Evolutionary conservation across 2,329 filamentous ascomycete species (phyloP), one percentile per base, ranked within the genome.

Genomic region (Gremmenia infestans): DNA sequence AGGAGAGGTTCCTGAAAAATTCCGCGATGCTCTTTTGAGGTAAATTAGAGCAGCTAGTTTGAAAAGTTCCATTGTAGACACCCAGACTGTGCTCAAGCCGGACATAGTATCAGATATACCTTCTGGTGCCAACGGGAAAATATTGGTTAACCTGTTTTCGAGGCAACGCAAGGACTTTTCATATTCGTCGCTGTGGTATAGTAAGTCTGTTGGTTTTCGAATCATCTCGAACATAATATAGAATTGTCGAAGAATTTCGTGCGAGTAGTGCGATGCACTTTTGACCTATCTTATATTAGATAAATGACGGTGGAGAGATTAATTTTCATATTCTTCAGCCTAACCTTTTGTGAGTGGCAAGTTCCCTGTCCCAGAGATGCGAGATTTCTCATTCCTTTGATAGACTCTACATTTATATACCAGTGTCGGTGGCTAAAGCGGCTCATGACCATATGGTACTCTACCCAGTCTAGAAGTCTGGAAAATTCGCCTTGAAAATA

Each of bases 101-200:
- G 50, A 57, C 17, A 42, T 46, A 52, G 46, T 57, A 57, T 52
- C 43, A 53, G 56, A 54, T 59, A 51, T 57, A 43, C 48, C 54
- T 52, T 57, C 23, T 59, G 52, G 53, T 54, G 56, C 50, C 49
- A 43, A 56, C 49, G 53, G 49, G 42, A 52, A 56, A 57, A 56
- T 48, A 57, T 35, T 57, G 14, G 48, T 54, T 62, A 62, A 61
- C 35, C 43, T 62, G 36, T 58, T 63, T 58, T 63, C 60, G 54
- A 63, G 60, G 51, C 54, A 63, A 40, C 53, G 54, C 52, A 63
- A 60, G 32, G 60, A 60, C 49, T 58, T 58, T 60, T 62, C 59
- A 52, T 63, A 63, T 61, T 61, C 59, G 23, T 60, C 57, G 47
- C 56, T 63, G 57, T 60, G 60, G 55, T 63, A 63, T 58, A 60